Conservation (phyloP, 1,284 basidiomycete species). For the Leccinum holopus region DNA sequence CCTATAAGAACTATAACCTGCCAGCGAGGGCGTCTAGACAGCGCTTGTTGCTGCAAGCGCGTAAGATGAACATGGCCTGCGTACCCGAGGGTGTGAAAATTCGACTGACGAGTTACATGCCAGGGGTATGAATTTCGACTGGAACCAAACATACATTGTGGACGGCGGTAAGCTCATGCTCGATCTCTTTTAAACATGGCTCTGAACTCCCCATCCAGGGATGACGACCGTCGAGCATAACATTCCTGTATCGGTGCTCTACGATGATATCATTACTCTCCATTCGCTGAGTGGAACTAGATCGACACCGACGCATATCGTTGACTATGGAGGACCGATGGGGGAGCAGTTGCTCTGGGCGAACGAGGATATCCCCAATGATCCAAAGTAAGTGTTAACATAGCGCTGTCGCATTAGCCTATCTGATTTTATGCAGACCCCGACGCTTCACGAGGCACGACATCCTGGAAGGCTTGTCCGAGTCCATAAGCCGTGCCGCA, state of each 20-base stretch:
- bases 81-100: not conserved
- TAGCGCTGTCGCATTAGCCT: not conserved
- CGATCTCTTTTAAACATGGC: not conserved
- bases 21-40: slow-evolving; percentile 70
- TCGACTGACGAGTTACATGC: slow-evolving; percentile 3
- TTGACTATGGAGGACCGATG: slow-evolving; percentile 66
- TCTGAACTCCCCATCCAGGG: slow-evolving; percentile 40
- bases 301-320: slow-evolving; percentile 68
- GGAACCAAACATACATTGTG: slow-evolving; percentile 68
- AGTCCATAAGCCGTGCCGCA: slow-evolving; percentile 57
- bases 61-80: slow-evolving; percentile 64
- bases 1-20: slow-evolving; percentile 75
- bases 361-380: slow-evolving; percentile 58
- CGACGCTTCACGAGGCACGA: slow-evolving; percentile 64
- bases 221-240: slow-evolving; percentile 79
- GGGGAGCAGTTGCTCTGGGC: slow-evolving; percentile 73
- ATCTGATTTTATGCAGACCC: slow-evolving; percentile 40
- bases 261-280: slow-evolving; percentile 64
- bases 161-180: slow-evolving; percentile 56
- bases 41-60: slow-evolving; percentile 58
- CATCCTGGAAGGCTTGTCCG: slow-evolving; percentile 57
- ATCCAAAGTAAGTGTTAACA: slow-evolving; percentile 54
- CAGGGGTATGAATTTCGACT: slow-evolving; percentile 69
- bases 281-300: slow-evolving; percentile 68
- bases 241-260: slow-evolving; percentile 60